Evolutionary conservation across 176 grass and related monocot genomes (phyloP), one percentile per base, ranked within the genome.

Genomic region (Thalia dealbata): DNA sequence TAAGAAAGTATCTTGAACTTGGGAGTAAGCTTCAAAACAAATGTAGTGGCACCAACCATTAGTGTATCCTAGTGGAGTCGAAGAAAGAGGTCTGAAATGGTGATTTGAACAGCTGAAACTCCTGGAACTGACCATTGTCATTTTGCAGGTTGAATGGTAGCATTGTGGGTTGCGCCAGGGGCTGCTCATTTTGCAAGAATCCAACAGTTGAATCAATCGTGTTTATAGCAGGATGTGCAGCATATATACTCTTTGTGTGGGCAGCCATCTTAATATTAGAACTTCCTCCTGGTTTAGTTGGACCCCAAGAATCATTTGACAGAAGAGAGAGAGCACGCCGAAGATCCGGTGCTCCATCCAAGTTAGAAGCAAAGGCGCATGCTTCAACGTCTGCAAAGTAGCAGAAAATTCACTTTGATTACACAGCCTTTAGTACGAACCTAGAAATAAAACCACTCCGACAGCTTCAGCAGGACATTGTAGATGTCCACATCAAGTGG

Each of bases 261-360:
- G 27, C 61, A 14, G 27, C 61, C 52, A 78, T 73, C 8, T 78
- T 56, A 19, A 78, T 19, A 59, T 48, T 48, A 48, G 80, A 76
- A 27, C 64, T 76, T 29, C 52, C 42, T 74, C 54, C 41, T 38
- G 73, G 56, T 22, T 69, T 52, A 38, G 63, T 59, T 10, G 61
- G 30, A 56, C 66, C 61, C 61, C 71, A 67, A 43, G 79, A 81
- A 41, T 73, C 45, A 43, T 83, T 80, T 96, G 91, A 96, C 91
- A 96, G 91, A 96, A 91, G 91, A 91, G 85, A 91, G 91, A 91
- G 91, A 88, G 91, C 91, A 91, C 66, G 83, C 76, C 85, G 88
- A 88, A 96, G 88, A 91, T 96, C 91, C 83, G 73, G 91, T 91
- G 88, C 85, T 91, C 85, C 87, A 95, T 85, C 84, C 13, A 90